phyloP scores from a whole-genome alignment of 1,284 basidiomycete species.

The Sanguinoderma infundibulare region DNA sequence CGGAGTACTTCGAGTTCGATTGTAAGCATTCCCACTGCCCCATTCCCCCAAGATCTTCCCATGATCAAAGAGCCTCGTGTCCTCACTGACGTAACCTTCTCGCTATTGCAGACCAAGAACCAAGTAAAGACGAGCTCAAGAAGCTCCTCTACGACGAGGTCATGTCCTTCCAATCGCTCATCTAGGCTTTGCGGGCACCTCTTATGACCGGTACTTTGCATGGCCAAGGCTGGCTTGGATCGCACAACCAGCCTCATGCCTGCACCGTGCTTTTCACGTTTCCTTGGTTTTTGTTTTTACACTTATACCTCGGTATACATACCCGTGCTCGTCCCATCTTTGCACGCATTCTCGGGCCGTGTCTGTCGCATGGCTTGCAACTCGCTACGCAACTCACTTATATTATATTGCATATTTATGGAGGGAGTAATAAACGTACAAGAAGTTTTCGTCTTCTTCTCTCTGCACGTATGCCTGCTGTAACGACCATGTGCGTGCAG shows the following conservation, averaged over 20 bases:
- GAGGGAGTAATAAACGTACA: conserved; percentile 17
- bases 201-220: neutral
- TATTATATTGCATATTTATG: conserved; percentile 27
- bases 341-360: neutral
- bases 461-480: neutral
- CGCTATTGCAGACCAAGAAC: conserved; percentile 64
- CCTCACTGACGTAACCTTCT: neutral
- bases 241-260: neutral
- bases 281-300: neutral
- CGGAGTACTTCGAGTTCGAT: conserved; percentile 89
- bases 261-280: neutral
- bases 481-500: neutral
- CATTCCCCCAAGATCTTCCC: neutral
- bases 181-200: conserved; percentile 39
- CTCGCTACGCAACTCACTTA: neutral
- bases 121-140: conserved; percentile 79
- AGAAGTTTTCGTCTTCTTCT: neutral
- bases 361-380: conserved; percentile 4
- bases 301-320: neutral
- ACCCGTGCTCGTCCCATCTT: neutral
- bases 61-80: neutral
- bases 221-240: neutral
- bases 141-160: conserved; percentile 70
- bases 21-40: conserved; percentile 48
- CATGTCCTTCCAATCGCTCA: conserved; percentile 62